These are phyloP conservation scores for Litsea cubeba DNA, from an alignment of 164 flowering plant species.

Conservation along the genomic window DNA sequence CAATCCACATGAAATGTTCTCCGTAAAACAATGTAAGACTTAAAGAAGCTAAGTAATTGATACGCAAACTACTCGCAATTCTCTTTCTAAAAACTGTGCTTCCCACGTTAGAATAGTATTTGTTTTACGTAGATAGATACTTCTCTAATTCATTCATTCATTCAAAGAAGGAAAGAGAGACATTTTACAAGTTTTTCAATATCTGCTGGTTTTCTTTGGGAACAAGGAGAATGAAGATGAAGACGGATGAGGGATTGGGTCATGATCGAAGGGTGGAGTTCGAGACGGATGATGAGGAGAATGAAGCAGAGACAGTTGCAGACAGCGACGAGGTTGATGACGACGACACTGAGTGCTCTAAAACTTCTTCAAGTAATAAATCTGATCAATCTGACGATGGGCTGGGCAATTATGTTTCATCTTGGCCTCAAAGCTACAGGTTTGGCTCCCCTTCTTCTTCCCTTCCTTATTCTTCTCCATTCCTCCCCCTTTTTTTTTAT, in stretches of 20 bases:
- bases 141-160: too few species aligned
- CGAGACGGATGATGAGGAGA: conserved; percentile 57
- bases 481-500: too few species aligned
- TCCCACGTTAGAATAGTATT: too few species aligned
- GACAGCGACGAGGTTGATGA: conserved; percentile 23
- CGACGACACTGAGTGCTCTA: conserved; percentile 21
- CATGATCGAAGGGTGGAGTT: conserved; percentile 31
- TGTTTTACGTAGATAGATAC: too few species aligned
- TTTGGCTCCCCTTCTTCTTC: conserved; percentile 2
- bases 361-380: neutral
- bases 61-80: too few species aligned
- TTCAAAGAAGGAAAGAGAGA: too few species aligned
- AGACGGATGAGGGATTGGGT: conserved; percentile 36
- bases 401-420: neutral
- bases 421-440: conserved; percentile 66
- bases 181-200: too few species aligned
- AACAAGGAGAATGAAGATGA: conserved; percentile 10
- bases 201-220: too few species aligned
- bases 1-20: too few species aligned
- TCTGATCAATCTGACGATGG: conserved; percentile 11
- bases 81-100: too few species aligned
- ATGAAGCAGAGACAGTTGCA: conserved; percentile 32
- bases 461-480: neutral
- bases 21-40: too few species aligned
- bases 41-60: too few species aligned